Base-by-base conservation (phyloP, 768 basidiomycete genomes). In the Suillus lakei region DNA sequence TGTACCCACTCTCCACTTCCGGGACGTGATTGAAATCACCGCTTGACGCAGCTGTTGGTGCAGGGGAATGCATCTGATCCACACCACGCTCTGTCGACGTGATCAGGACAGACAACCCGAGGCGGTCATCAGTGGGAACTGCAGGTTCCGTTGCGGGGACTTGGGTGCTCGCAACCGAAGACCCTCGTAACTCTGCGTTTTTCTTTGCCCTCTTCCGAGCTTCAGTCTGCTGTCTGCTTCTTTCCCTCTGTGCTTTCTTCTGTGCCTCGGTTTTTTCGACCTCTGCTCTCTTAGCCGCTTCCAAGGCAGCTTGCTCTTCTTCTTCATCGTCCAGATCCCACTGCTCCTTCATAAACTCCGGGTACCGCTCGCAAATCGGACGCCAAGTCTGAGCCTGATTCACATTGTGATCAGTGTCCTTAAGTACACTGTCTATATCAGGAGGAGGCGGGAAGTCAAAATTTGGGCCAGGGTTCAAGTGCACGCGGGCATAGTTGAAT, bases 401-500 rank as follows among this genome's bases (percentile, higher is more conserved):
- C 36, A 74, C 69, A 36, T 71, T 69, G 4, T 73, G 70, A 64
- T 76, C 78, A 53, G 73, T 71, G 61, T 73, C 74, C 32, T 68
- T 67, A 50, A 95, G 83, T 21, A 89, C 70, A 4, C 84, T 82
- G 66, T 95, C 93, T 69, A 96, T 85, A 68, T 96, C 90, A 9
- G 83, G 77, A 2, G 93, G 93, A 3, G 95, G 96, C 1, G 92
- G 86, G 70, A 84, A 92, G 9, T 86, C 85, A 71, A 96, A 99
- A 66, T 90, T 76, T 0, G 98, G 98, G 0, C 98, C 98, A 21
- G 96, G 88, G 73, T 99, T 98, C 64, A 97, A 83, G 55, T 77
- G 84, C 15, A 96, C 91, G 65, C 88, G 86, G 0, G 94, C 97
- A 66, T 91, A 90, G 71, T 96, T 96, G 81, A 95, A 99, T 43